A percentile compares a stretch with the other conserved stretches of the same genome.
Conservation (phyloP, 192 early-diverging fungal species). For the Rhizophagus sp. region DNA sequence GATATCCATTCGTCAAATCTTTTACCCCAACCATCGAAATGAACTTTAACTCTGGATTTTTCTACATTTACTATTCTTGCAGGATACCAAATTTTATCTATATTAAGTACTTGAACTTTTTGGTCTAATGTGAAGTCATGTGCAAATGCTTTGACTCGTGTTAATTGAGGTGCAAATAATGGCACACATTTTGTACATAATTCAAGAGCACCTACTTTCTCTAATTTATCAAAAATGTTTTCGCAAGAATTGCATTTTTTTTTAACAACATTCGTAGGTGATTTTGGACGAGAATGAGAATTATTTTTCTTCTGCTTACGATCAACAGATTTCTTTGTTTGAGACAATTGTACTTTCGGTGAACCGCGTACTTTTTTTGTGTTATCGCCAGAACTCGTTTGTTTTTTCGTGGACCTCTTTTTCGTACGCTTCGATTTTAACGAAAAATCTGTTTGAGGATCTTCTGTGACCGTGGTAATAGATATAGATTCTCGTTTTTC, state of each 20-base stretch:
- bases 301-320: not conserved
- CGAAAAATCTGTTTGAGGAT: not conserved
- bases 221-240: not conserved
- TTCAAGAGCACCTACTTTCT: slow-evolving; percentile 8
- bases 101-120: slow-evolving; percentile 45
- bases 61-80: slow-evolving; percentile 44
- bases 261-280: not conserved
- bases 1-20: slow-evolving; percentile 59
- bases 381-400: not conserved
- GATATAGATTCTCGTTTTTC: not conserved
- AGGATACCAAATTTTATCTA: slow-evolving; percentile 50
- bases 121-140: slow-evolving; percentile 5
- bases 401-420: not conserved
- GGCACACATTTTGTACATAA: slow-evolving; percentile 13
- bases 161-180: slow-evolving; percentile 6
- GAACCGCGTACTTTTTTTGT: not conserved
- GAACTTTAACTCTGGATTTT: slow-evolving; percentile 46
- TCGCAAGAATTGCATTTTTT: slow-evolving; percentile 15
- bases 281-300: not conserved
- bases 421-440: not conserved
- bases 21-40: slow-evolving; percentile 53
- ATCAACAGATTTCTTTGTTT: not conserved
- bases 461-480: not conserved
- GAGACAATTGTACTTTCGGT: not conserved
- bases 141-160: slow-evolving; percentile 8